Evolutionary conservation across 1,139 yeast species (phyloP), one percentile per base, ranked within the genome.

Genomic region (Candida dubliniensis): DNA sequence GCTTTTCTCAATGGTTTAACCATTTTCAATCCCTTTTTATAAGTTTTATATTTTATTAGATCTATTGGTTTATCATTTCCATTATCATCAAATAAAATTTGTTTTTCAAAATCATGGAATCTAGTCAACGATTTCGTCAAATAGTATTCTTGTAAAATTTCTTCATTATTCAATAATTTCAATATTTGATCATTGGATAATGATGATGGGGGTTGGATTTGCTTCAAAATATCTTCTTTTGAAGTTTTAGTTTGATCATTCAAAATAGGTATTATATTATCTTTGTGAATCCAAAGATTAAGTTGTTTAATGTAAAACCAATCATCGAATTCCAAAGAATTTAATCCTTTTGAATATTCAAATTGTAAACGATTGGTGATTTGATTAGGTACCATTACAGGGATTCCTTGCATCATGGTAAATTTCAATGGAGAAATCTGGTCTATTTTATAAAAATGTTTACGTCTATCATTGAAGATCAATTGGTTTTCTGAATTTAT

Each of bases 401-500:
- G 71, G 2, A 64, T 67, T 3, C 71, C 71, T 23, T 60, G 63
- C 47, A 67, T 47, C 61, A 59, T 61, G 4, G 71, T 57, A 43
- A 60, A 60, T 42, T 60, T 60, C 38, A 68, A 59, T 10, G 73
- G 71, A 34, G 59, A 60, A 33, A 69, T 53, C 49, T 69, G 71
- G 23, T 67, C 64, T 33, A 62, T 61, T 1, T 64, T 59, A 50
- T 66, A 65, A 44, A 66, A 69, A 49, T 68, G 69, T 32, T 38
- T 38, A 14, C 41, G 25, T 38, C 41, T 31, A 26, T 38, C 41
- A 14, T 31, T 31, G 31, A 38, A 38, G 7, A 36, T 30, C 23
- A 38, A 24, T 24, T 37, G 30, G n/a, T 37, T 26, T 24, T 13
- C 15, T 47, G 23, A 18, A 5, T 18, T 18, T 5, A 18, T 5